Base-by-base conservation (phyloP, 1,284 basidiomycete species). In the Puccinia triticina region DNA sequence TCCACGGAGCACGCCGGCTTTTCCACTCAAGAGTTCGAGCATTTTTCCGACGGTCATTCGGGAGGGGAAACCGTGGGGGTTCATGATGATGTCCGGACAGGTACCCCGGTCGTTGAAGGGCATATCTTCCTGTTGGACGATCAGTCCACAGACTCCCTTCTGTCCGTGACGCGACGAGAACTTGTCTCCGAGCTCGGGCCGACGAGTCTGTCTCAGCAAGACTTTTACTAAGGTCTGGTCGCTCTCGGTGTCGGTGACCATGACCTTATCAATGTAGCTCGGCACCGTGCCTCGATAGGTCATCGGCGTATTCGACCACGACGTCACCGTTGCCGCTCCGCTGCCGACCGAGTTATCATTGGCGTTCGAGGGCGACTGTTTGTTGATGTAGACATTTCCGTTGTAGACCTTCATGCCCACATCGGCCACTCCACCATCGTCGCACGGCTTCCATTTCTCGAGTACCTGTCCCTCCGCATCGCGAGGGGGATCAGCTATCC, bases 1-100 rank as follows among this genome's bases (percentile, higher is more conserved):
- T 32, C 95, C 95, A 73, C 90, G 90, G 76, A 97, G 88, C 34
- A 96, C 94, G n/a, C 95, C 95, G 26, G 89, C 89, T 90, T 98
- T 98, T 78, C 97, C 96, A n/a, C 95, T 93, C 29, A 99, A 89
- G 34, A 98, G 89, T 88, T 99, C 97, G 83, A 99, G 97, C 97
- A 99, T 99, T 89, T 99, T 99, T 69, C 97, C 97, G 57, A 99
- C 97, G 48, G 97, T 98, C 96, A 99, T 99, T 79, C 97, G 94
- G 82, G 95, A 97, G 1, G 97, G 97, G 90, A 99, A 99, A 86
- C 97, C 97, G 88, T 99, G 97, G 2, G 97, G 97, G 87, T 99
- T 99, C 96, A 99, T 99, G 89, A 99, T 98, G 29, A 96, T 94
- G 88, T 99, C 97, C 92, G 88, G 78, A 86, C 91, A 93, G 85